Percentiles rank a stretch among this genome's conserved stretches.
These are phyloP conservation scores for Phaeoacremonium minimum DNA, from an alignment of 2,329 filamentous ascomycete species.

Conservation along the genomic window DNA sequence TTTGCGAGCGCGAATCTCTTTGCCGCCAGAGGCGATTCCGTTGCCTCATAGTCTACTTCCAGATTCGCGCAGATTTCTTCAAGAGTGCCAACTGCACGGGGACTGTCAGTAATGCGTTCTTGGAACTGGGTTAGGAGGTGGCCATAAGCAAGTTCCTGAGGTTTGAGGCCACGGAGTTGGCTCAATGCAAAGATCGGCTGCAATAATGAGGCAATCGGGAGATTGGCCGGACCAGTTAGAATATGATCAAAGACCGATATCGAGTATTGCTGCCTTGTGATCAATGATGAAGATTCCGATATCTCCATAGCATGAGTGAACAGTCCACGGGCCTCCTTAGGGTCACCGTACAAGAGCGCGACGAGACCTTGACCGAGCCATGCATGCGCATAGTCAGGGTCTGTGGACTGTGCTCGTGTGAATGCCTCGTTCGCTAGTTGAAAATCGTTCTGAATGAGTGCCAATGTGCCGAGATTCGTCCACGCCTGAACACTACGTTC, in stretches of 20 bases:
- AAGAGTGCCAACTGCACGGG: constrained; percentile 59
- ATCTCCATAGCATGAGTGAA: constrained; percentile 96
- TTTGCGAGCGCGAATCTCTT: constrained; percentile 77
- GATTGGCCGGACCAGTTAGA: constrained; percentile 47
- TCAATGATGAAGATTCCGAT: constrained; percentile 67
- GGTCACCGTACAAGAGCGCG: constrained; percentile 70
- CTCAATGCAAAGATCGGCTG: constrained; percentile 85
- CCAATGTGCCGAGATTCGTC: constrained; percentile 87
- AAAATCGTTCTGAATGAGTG: constrained; percentile 76
- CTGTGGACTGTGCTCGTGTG: constrained; percentile 84
- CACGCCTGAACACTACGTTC: constrained; percentile 80
- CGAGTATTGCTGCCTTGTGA: constrained; percentile 75
- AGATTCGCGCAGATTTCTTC: constrained; percentile 63
- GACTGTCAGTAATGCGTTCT: constrained; percentile 71
- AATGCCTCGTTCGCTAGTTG: constrained; percentile 89
- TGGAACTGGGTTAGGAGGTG: constrained; percentile 79
- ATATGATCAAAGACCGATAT: constrained; percentile 80
- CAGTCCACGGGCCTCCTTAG: constrained; percentile 72
- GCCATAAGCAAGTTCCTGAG: constrained; percentile 65
- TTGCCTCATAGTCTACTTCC: constrained; percentile 79
- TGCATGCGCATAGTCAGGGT: constrained; percentile 88
- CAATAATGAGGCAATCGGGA: constrained; percentile 61
- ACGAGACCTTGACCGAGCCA: constrained; percentile 93
- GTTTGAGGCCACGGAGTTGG: constrained; percentile 70
- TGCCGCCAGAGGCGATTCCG: constrained; percentile 71